phyloP scores from a whole-genome alignment of 2,329 filamentous ascomycete genomes.

The Claviceps purpurea region DNA sequence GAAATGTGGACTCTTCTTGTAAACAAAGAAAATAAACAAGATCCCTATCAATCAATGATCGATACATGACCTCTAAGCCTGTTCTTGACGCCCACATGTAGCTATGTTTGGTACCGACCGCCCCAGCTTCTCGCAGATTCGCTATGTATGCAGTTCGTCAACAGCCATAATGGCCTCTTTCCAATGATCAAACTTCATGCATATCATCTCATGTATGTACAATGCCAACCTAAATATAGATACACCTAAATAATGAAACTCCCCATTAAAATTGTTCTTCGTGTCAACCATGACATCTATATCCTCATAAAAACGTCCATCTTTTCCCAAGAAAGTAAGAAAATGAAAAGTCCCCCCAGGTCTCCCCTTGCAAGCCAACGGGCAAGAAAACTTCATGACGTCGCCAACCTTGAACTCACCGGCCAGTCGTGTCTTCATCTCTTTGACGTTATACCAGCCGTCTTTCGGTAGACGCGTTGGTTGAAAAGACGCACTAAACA shows the following conservation, averaged over 20 bases:
- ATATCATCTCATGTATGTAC: too few relatives aligned
- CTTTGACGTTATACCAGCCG: slow-evolving; percentile 17
- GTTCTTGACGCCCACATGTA: too few relatives aligned
- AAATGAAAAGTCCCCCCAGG: background rate
- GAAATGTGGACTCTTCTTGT: too few relatives aligned
- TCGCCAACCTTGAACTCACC: background rate
- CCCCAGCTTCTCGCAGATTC: too few relatives aligned
- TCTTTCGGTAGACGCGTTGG: slow-evolving; percentile 10
- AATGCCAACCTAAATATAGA: background rate
- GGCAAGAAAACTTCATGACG: background rate
- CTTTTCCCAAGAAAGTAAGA: slow-evolving; percentile 2
- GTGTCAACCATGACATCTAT: background rate
- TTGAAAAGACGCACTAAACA: slow-evolving; percentile 1
- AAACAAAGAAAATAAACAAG: too few relatives aligned
- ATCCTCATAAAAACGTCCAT: slow-evolving; percentile 1
- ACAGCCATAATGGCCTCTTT: too few relatives aligned
- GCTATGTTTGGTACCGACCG: too few relatives aligned
- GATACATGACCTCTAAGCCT: too few relatives aligned
- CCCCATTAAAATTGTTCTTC: background rate
- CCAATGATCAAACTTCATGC: background rate
- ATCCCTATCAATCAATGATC: too few relatives aligned
- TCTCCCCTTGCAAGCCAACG: background rate
- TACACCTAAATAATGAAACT: background rate
- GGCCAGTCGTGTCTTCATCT: slow-evolving; percentile 18
- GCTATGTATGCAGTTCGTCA: too few relatives aligned